Evolutionary conservation across 2,329 filamentous ascomycete genomes (phyloP), one percentile per base, ranked within the genome.

Genomic region (Pyricularia pennisetigena): DNA sequence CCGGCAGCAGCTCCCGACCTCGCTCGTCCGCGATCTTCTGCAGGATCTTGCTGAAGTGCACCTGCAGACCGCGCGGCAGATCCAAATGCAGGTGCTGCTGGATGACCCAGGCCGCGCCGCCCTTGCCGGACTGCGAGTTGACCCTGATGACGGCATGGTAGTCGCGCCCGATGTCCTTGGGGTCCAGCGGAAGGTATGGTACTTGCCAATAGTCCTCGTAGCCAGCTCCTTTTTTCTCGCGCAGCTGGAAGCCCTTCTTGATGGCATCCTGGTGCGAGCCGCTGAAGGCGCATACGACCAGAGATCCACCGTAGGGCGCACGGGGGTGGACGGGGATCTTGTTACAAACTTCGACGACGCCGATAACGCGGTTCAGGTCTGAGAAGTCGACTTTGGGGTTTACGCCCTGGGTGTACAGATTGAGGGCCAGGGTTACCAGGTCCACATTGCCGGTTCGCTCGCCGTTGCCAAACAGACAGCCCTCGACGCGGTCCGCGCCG

Each of bases 101-200:
- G 76, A 98, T 94, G 76, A 98, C 91, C 92, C 92, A 98, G 66
- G 94, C 94, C 70, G 92, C 90, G 73, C 95, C 95, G 70, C 94
- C 94, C 82, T 99, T 98, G 72, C 94, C 94, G 74, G 88, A 92
- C 78, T 98, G 94, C 23, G 92, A 97, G 83, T 98, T 99, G 85
- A 98, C 94, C 70, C 94, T 91, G 76, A 98, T 98, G 76, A 98
- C 91, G 69, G 94, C 94, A 80, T 98, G 94, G 85, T 98, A 98
- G n/a, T 90, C 97, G 69, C 94, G 89, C 66, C 94, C 94, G 71
- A 98, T 97, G 75, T 98, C 94, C 75, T 91, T 85, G 5, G 94
- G 94, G 75, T 98, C 94, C 74, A 98, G 86, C 14, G 94, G 94
- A 65, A 98, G 89, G 76, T 98, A 98, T 0, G 94, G 94, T 57